Percentiles rank a stretch among this genome's conserved stretches.
phyloP scores from a whole-genome alignment of 768 basidiomycete genomes.

The Russula emetica region DNA sequence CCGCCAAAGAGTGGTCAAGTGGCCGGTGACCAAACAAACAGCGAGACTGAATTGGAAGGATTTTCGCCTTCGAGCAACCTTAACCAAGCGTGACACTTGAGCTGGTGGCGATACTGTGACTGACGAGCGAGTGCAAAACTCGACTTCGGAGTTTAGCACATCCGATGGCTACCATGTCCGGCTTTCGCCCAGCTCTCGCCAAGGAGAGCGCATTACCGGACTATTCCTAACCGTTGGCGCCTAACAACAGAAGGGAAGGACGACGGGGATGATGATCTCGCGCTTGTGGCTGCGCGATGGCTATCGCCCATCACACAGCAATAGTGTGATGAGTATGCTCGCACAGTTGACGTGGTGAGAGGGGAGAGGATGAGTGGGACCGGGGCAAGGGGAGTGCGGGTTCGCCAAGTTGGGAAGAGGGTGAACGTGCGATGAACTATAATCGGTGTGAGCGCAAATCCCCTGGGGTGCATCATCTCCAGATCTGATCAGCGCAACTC shows the following conservation, averaged over 20 bases:
- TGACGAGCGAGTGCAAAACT: not conserved
- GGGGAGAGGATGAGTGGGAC: not conserved
- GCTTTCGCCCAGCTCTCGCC: slow-evolving; percentile 5
- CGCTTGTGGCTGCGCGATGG: slow-evolving; percentile 5
- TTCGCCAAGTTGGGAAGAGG: not conserved
- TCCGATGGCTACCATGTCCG: slow-evolving; percentile 6
- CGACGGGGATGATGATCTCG: slow-evolving; percentile 10
- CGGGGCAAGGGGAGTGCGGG: not conserved
- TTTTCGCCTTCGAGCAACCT: slow-evolving; percentile 29
- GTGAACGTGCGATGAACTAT: slow-evolving; percentile 18
- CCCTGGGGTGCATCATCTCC: slow-evolving; percentile 25
- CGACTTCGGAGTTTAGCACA: slow-evolving; percentile 14
- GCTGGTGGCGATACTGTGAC: slow-evolving; percentile 13
- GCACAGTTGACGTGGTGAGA: not conserved
- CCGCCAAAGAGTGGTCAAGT: not conserved
- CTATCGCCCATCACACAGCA: not conserved
- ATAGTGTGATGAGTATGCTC: not conserved
- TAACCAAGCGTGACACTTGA: no score
- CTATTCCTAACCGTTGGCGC: slow-evolving; percentile 6
- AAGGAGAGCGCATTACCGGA: slow-evolving; percentile 11
- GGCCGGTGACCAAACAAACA: slow-evolving; percentile 26
- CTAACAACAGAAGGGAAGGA: not conserved
- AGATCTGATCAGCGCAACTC: slow-evolving; percentile 26
- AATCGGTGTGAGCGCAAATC: slow-evolving; percentile 27
- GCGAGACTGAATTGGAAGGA: slow-evolving; percentile 28